These are phyloP conservation scores for Melampsora americana DNA, from an alignment of 1,284 basidiomycete genomes.

Conservation along the genomic window DNA sequence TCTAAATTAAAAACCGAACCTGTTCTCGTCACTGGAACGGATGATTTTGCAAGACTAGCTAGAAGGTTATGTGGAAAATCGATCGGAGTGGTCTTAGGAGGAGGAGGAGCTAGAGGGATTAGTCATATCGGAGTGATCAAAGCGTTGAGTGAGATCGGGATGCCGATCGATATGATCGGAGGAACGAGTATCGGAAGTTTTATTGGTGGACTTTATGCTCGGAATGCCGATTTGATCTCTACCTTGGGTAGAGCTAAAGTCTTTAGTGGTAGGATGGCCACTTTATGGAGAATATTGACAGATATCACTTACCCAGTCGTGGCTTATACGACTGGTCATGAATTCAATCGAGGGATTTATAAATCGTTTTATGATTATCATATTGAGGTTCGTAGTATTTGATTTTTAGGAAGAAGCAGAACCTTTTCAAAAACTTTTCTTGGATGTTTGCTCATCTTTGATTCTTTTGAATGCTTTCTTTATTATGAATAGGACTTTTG, in stretches of 20 bases:
- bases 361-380: slow-evolving; percentile 45
- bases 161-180: slow-evolving; percentile 85
- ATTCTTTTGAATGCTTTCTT: slow-evolving; percentile 50
- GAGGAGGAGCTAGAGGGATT: slow-evolving; percentile 90
- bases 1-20: slow-evolving; percentile 60
- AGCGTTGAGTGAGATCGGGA: slow-evolving; percentile 83
- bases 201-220: slow-evolving; percentile 92
- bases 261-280: slow-evolving; percentile 85
- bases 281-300: slow-evolving; percentile 87
- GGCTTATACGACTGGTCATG: slow-evolving; percentile 87
- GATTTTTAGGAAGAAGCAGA: too few species aligned
- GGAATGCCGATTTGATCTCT: slow-evolving; percentile 84
- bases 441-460: slow-evolving; percentile 6
- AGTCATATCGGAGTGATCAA: slow-evolving; percentile 87
- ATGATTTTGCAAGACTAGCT: slow-evolving; percentile 89
- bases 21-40: slow-evolving; percentile 44
- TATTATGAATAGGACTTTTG: slow-evolving; percentile 77
- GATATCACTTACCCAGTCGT: slow-evolving; percentile 96
- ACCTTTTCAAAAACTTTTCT: too few species aligned
- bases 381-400: slow-evolving; percentile 12
- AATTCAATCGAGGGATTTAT: slow-evolving; percentile 49
- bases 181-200: slow-evolving; percentile 87
- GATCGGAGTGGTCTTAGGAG: slow-evolving; percentile 89
- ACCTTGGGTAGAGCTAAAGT: slow-evolving; percentile 82
- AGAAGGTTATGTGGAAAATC: slow-evolving; percentile 86